Evolutionary conservation across 2,329 filamentous ascomycete genomes (phyloP), one percentile per base, ranked within the genome.

Genomic region (Trichoderma citrinoviride): DNA sequence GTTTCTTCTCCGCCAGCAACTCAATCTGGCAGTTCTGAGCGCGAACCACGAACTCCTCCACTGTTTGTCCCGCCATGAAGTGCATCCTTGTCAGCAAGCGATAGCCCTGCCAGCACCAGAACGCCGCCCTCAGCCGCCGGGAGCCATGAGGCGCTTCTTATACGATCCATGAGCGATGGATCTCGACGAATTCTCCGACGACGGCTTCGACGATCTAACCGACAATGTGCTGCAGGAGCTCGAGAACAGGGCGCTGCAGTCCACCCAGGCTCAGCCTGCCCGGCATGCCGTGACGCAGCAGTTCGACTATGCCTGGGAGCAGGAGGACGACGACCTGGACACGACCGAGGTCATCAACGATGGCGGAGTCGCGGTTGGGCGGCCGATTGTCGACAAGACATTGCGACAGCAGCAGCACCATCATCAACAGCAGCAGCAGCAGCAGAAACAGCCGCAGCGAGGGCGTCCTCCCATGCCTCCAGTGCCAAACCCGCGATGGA

Each of bases 191-290:
- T 89, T 87, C 72, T 85, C 82, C 66, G 87, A 89, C 73, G 87
- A 88, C 72, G 86, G 82, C 66, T 80, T 90, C 69, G 86, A 90
- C 73, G 80, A 83, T 46, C 77, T 90, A 47, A 84, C 86, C 68
- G 80, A 82, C 67, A 81, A 82, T 67, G 79, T 80, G 53, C 77
- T 90, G 3, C 80, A 85, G 70, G 85, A 88, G 72, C 83, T 90
- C 67, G 87, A 90, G 72, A 83, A 84, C 70, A 83, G 84, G 71
- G 87, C 87, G 44, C 85, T 89, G 68, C 83, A 84, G 69, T 82
- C 82, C 69, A 89, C 87, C 5, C 85, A 87, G 69, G 80, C 78
- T 40, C 79, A 73, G 4, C 85, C 87, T 69, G 79, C 78, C 41
- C 79, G 73, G 25, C 71, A 70, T 15, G 68, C 70, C 3, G 73